Percentiles rank a stretch among this genome's conserved stretches.
Evolutionary conservation across 108 stramenopile genomes (phyloP).

Genomic region (Nitzschia sp.): DNA sequence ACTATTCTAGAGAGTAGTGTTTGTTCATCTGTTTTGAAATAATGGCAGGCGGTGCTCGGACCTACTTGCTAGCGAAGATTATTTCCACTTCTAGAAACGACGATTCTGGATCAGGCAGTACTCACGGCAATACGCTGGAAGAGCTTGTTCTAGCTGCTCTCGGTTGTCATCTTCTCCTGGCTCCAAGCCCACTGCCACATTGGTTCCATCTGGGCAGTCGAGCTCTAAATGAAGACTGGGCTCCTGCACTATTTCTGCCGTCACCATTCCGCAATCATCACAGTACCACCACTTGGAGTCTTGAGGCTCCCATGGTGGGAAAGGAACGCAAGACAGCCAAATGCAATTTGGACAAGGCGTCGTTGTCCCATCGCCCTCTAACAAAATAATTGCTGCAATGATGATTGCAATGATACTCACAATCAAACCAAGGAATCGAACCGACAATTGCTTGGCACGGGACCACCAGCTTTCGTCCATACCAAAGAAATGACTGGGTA

Average conservation of each 20-base stretch:
- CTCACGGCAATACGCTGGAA: constrained; percentile 61
- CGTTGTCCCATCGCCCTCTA: constrained; percentile 69
- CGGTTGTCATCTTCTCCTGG: constrained; percentile 15
- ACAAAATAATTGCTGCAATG: constrained; percentile 50
- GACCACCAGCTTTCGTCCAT: constrained; percentile 56
- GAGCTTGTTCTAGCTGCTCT: constrained; percentile 31
- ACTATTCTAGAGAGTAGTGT: too few relatives aligned
- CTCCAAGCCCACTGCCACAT: constrained; percentile 39
- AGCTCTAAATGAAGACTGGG: constrained; percentile 55
- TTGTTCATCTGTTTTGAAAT: too few relatives aligned
- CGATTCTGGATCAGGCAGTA: constrained; percentile 28
- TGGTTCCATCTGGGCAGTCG: constrained; percentile 69
- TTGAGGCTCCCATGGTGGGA: constrained; percentile 73
- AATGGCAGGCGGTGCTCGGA: too few relatives aligned
- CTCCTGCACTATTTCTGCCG: constrained; percentile 65
- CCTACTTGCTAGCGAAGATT: too few relatives aligned
- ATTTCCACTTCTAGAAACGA: too few relatives aligned
- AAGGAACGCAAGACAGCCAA: constrained; percentile 76
- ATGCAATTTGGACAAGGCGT: constrained; percentile 74
- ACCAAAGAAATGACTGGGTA: constrained; percentile 75
- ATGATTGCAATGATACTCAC: constrained; percentile 59
- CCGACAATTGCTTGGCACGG: constrained; percentile 49
- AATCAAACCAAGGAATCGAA: constrained; percentile 73
- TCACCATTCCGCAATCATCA: constrained; percentile 78
- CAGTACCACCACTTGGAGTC: constrained; percentile 90